phyloP scores from a whole-genome alignment of 78 protist genomes.

The Monosiga brevicollis region DNA sequence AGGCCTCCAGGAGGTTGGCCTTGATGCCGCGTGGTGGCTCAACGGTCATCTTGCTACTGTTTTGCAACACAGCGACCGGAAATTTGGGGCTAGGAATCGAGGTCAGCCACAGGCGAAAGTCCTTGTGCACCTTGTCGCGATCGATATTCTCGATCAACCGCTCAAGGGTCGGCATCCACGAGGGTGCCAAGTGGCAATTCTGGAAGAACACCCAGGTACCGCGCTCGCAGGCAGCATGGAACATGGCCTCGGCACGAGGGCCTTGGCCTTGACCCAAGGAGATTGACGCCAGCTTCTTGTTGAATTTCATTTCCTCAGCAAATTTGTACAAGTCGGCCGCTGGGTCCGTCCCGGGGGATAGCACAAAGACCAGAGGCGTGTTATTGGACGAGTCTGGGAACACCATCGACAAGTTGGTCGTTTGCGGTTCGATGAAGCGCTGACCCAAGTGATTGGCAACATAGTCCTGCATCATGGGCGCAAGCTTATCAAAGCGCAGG shows the following conservation, averaged over 20 bases:
- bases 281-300: slow-evolving; percentile 43
- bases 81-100: slow-evolving; percentile 67
- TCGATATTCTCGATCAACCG: slow-evolving; percentile 33
- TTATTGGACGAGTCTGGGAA: slow-evolving; percentile 42
- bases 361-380: slow-evolving; percentile 76
- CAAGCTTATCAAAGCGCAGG: slow-evolving; percentile 56
- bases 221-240: slow-evolving; percentile 45
- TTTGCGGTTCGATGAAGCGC: slow-evolving; percentile 75
- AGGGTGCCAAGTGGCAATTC: slow-evolving; percentile 74
- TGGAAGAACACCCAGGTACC: slow-evolving; percentile 85
- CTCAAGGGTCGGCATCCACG: slow-evolving; percentile 70
- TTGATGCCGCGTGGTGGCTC: slow-evolving; percentile 79
- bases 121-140: slow-evolving; percentile 42
- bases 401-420: slow-evolving; percentile 59
- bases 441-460: slow-evolving; percentile 40
- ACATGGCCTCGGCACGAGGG: slow-evolving; percentile 59
- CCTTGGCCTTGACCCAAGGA: slow-evolving; percentile 93
- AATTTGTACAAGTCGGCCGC: slow-evolving; percentile 50
- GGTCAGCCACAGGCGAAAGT: slow-evolving; percentile 88
- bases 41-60: slow-evolving; percentile 68
- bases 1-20: slow-evolving; percentile 56
- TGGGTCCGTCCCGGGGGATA: slow-evolving; percentile 88
- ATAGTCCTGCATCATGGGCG: slow-evolving; percentile 29
- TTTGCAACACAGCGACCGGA: slow-evolving; percentile 83
- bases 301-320: slow-evolving; percentile 58